Evolutionary conservation across 805 yeast species (phyloP).

Genomic region (Starmerella davenportii): DNA sequence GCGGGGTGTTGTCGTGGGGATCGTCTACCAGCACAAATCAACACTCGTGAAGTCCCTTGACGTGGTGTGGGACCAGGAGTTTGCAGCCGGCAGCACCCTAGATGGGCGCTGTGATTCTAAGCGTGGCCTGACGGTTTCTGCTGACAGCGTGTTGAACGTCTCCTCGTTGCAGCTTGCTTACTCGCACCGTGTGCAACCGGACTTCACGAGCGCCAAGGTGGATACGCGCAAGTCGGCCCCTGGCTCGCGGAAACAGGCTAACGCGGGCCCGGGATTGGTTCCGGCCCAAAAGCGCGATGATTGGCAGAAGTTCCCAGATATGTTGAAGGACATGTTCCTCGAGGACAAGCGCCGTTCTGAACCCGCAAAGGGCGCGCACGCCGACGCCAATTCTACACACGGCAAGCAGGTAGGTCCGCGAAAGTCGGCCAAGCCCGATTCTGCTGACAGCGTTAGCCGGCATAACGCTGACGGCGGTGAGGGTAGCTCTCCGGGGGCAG

Average conservation of each 20-base stretch:
- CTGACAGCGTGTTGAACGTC: constrained; percentile 63
- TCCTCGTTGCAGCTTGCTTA: constrained; percentile 57
- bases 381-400: neutral
- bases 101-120: constrained; percentile 59
- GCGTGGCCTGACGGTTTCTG: constrained; percentile 71
- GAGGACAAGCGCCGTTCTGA: neutral
- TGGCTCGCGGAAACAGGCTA: neutral
- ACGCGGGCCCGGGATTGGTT: neutral
- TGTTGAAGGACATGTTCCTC: neutral
- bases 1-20: constrained; percentile 76
- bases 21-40: constrained; percentile 23
- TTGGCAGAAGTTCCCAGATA: constrained; percentile 1
- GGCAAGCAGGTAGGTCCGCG: too few relatives aligned
- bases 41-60: constrained; percentile 38
- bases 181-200: constrained; percentile 41
- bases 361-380: neutral
- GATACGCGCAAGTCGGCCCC: neutral
- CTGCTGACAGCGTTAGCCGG: too few relatives aligned
- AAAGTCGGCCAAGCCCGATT: too few relatives aligned
- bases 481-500: too few relatives aligned
- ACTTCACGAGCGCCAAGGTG: constrained; percentile 4
- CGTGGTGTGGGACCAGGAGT: constrained; percentile 65
- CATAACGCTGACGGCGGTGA: too few relatives aligned
- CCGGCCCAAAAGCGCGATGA: constrained; percentile 6
- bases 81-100: constrained; percentile 66